Conservation (phyloP, 2,329 filamentous ascomycete genomes). For the Aureobasidium sp. region DNA sequence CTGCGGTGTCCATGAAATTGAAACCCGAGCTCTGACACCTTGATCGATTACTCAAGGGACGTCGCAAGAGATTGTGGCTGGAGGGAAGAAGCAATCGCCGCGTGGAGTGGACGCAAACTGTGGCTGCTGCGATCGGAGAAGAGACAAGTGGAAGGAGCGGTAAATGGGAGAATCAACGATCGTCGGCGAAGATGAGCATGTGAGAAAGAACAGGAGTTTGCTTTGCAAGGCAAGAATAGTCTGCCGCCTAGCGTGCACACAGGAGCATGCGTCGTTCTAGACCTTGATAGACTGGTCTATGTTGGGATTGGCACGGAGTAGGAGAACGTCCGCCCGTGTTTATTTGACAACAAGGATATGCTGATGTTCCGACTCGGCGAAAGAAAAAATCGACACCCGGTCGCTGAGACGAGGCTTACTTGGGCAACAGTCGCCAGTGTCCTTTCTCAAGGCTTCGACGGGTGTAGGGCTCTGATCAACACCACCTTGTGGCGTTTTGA, state of each 20-base stretch:
- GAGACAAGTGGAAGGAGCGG: not conserved
- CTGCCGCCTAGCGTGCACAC: constrained; percentile 9
- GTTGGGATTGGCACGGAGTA: constrained; percentile 7
- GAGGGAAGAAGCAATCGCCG: not conserved
- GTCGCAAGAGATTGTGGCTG: not conserved
- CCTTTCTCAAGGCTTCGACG: not conserved
- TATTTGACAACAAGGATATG: constrained; percentile 5
- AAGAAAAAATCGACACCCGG: not conserved
- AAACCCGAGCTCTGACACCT: constrained; percentile 9
- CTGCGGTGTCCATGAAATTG: constrained; percentile 10
- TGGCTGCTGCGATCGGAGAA: constrained; percentile 4
- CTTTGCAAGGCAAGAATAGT: constrained; percentile 4
- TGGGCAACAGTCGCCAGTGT: not conserved
- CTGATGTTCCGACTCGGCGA: not conserved
- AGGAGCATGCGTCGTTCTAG: constrained; percentile 14
- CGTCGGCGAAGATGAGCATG: not conserved
- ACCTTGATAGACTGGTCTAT: not conserved
- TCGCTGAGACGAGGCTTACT: not conserved
- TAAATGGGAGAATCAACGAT: constrained; percentile 1
- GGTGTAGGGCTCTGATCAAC: not conserved
- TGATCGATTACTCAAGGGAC: not conserved
- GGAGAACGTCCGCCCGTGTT: not conserved
- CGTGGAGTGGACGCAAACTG: not conserved
- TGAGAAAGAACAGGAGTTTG: constrained; percentile 14
- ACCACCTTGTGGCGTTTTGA: constrained; percentile 4